Evolutionary conservation across 2,329 filamentous ascomycete species (phyloP).

Genomic region (Ophiostoma sp.): DNA sequence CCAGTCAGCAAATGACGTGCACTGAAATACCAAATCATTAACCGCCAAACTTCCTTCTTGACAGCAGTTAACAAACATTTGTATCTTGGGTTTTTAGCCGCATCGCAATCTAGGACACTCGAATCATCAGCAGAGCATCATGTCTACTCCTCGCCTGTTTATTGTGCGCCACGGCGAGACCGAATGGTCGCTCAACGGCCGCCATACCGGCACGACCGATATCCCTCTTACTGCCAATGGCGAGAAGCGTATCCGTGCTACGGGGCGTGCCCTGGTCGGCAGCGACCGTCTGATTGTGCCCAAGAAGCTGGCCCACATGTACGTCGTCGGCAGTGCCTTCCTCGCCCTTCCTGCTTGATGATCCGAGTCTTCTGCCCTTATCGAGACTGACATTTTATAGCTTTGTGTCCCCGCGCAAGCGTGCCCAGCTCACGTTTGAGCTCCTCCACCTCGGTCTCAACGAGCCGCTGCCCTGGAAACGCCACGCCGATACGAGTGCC

Average conservation of each 20-base stretch:
- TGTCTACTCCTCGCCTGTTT: conserved; percentile 65
- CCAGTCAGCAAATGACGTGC: not conserved
- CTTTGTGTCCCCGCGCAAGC: conserved; percentile 80
- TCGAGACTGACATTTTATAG: conserved; percentile 35
- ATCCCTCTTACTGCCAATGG: conserved; percentile 79
- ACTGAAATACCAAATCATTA: not conserved
- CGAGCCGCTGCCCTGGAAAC: conserved; percentile 66
- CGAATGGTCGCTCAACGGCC: conserved; percentile 84
- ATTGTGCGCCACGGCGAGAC: conserved; percentile 89
- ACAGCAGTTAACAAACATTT: not conserved
- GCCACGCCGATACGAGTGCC: conserved; percentile 35
- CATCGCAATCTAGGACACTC: not conserved
- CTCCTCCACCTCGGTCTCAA: conserved; percentile 69
- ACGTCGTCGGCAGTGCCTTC: conserved; percentile 33
- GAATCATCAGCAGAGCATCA: conserved; percentile 23
- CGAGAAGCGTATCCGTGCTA: conserved; percentile 68
- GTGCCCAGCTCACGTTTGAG: conserved; percentile 86
- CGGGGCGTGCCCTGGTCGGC: conserved; percentile 78
- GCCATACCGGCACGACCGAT: conserved; percentile 80
- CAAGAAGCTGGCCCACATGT: conserved; percentile 76
- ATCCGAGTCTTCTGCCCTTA: not conserved
- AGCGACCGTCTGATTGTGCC: conserved; percentile 80
- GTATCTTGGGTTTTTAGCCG: not conserved
- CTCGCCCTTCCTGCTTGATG: not conserved
- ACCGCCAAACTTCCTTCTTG: not conserved